Evolutionary conservation across 2,329 filamentous ascomycete species (phyloP).

Genomic region (Tolypocladium pustulatum): DNA sequence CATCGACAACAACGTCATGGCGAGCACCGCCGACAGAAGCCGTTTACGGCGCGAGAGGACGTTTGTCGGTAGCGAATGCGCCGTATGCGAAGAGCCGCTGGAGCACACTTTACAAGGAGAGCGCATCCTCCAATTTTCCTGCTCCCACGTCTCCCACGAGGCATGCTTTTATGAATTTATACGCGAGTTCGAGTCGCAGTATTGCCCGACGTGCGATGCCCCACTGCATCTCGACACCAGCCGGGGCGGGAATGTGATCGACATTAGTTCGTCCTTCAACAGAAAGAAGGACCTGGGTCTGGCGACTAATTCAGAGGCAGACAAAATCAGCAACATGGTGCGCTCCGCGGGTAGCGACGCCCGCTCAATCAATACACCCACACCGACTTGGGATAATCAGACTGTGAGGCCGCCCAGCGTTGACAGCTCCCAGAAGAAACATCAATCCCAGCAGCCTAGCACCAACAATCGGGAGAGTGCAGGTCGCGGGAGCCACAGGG

Average conservation of each 20-base stretch:
- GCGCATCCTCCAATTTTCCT: slow-evolving; percentile 89
- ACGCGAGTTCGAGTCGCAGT: slow-evolving; percentile 84
- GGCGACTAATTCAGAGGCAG: slow-evolving; percentile 35
- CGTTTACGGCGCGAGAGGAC: slow-evolving; percentile 81
- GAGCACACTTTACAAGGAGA: slow-evolving; percentile 93
- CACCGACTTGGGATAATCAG: slow-evolving; percentile 61
- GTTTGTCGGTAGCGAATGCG: slow-evolving; percentile 89
- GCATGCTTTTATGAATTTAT: slow-evolving; percentile 99
- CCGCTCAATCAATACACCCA: slow-evolving; percentile 39
- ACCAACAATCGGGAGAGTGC: slow-evolving; percentile 18
- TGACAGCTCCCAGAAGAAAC: slow-evolving; percentile 25
- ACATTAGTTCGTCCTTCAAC: slow-evolving; percentile 55
- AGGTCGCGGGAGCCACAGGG: slow-evolving; percentile 30
- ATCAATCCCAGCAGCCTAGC: slow-evolving; percentile 21
- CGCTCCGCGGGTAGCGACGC: slow-evolving; percentile 63
- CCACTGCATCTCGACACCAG: slow-evolving; percentile 87
- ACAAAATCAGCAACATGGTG: slow-evolving; percentile 91
- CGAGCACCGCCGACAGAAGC: slow-evolving; percentile 53
- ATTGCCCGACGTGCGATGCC: slow-evolving; percentile 88
- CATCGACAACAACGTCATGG: slow-evolving; percentile 32
- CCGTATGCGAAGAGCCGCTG: slow-evolving; percentile 91
- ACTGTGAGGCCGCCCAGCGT: slow-evolving; percentile 43
- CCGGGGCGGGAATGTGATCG: slow-evolving; percentile 81
- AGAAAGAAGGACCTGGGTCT: slow-evolving; percentile 9
- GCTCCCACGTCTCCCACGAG: slow-evolving; percentile 93